Evolutionary conservation across 2,329 filamentous ascomycete genomes (phyloP).

Genomic region (Trichophyton verrucosum): DNA sequence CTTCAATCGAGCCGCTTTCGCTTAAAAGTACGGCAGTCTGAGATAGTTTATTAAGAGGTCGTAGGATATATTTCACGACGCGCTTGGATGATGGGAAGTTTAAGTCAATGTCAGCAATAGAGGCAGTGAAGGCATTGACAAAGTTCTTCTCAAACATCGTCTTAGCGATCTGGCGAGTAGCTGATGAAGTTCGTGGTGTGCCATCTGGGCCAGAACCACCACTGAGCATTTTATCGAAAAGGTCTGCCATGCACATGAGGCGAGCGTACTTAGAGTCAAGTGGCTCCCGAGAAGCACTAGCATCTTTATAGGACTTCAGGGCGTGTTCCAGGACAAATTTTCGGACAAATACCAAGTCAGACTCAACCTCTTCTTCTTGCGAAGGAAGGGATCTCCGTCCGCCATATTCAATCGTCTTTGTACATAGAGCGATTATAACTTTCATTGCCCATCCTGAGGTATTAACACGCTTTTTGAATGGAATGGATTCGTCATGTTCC

Average conservation of each 20-base stretch:
- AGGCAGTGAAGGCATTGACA: slow-evolving; percentile 72
- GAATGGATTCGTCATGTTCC: slow-evolving; percentile 60
- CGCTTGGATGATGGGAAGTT: slow-evolving; percentile 89
- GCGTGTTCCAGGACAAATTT: slow-evolving; percentile 92
- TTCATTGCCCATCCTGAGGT: slow-evolving; percentile 79
- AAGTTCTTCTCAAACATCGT: slow-evolving; percentile 99
- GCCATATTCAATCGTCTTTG: slow-evolving; percentile 70
- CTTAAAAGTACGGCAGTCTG: slow-evolving; percentile 78
- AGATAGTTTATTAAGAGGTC: slow-evolving; percentile 75
- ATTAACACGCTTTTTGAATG: slow-evolving; percentile 70
- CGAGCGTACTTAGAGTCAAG: slow-evolving; percentile 78
- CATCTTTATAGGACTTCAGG: slow-evolving; percentile 82
- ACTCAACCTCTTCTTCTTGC: slow-evolving; percentile 30
- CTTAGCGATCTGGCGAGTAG: slow-evolving; percentile 73
- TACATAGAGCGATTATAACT: slow-evolving; percentile 73
- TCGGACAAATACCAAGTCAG: slow-evolving; percentile 68
- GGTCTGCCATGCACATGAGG: slow-evolving; percentile 73
- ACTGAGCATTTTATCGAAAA: slow-evolving; percentile 85
- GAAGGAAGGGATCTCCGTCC: slow-evolving; percentile 36
- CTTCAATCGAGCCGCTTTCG: slow-evolving; percentile 62
- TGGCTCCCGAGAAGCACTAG: slow-evolving; percentile 62
- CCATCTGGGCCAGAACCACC: slow-evolving; percentile 56
- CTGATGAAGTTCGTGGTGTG: slow-evolving; percentile 38
- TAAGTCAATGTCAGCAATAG: slow-evolving; percentile 89
- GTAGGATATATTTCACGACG: slow-evolving; percentile 90